Evolutionary conservation across 2,329 filamentous ascomycete species (phyloP).

Genomic region (Sclerotinia borealis): DNA sequence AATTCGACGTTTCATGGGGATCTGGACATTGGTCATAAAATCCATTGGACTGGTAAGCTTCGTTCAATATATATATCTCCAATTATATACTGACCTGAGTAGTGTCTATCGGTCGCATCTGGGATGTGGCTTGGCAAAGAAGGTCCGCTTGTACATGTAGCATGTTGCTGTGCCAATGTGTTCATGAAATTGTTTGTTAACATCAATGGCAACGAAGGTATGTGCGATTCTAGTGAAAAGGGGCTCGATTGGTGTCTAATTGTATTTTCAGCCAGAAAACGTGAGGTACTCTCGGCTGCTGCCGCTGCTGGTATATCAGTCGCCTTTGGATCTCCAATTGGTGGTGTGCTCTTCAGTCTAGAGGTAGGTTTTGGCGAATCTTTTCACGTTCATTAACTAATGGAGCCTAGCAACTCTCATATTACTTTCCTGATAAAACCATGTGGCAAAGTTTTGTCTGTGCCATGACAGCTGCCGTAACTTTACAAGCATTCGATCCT

Average conservation of each 20-base stretch:
- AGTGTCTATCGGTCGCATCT: conserved; percentile 87
- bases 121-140: conserved; percentile 97
- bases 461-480: conserved; percentile 96
- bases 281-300: conserved; percentile 87
- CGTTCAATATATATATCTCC: not conserved
- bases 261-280: conserved; percentile 64
- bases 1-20: conserved; percentile 77
- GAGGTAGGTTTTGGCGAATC: conserved; percentile 48
- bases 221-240: conserved; percentile 13
- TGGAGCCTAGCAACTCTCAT: conserved; percentile 70
- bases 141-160: conserved; percentile 89
- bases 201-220: conserved; percentile 82
- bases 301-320: conserved; percentile 60
- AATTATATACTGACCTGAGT: conserved; percentile 26
- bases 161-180: conserved; percentile 90
- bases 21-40: conserved; percentile 85
- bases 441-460: conserved; percentile 99
- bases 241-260: not conserved
- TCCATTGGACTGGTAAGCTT: conserved; percentile 71
- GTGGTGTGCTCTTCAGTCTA: conserved; percentile 91
- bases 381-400: conserved; percentile 13
- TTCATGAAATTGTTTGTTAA: conserved; percentile 84
- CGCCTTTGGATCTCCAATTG: conserved; percentile 65
- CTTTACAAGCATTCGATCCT: conserved; percentile 86
- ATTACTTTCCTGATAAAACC: conserved; percentile 97